These are phyloP conservation scores for Iodosphaeria phyllophila DNA, from an alignment of 2,329 filamentous ascomycete species.

Conservation along the genomic window DNA sequence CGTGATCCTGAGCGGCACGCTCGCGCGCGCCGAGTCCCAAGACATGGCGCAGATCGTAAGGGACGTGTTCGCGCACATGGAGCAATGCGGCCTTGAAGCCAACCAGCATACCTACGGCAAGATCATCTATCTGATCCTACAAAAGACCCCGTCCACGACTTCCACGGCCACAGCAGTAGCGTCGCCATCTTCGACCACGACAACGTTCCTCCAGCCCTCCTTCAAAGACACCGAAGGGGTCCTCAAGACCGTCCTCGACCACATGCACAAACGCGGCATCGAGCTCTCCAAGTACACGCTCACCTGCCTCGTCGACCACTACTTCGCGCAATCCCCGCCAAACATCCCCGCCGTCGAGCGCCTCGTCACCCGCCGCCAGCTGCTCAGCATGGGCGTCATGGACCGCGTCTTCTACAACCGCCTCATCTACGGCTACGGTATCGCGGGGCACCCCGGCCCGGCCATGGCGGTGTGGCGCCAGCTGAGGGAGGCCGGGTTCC, in stretches of 20 bases:
- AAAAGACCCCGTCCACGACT: too few species aligned
- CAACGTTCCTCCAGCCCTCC: too few species aligned
- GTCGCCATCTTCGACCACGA: too few species aligned
- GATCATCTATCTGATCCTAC: slow-evolving; percentile 47
- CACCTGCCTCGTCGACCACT: slow-evolving; percentile 53
- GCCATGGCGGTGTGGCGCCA: slow-evolving; percentile 30
- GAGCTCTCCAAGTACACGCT: slow-evolving; percentile 46
- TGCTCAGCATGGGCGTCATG: slow-evolving; percentile 12
- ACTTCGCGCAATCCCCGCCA: slow-evolving; percentile 38
- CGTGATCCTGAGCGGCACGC: slow-evolving; percentile 45
- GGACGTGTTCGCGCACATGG: slow-evolving; percentile 23
- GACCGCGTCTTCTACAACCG: slow-evolving; percentile 28
- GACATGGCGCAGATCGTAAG: slow-evolving; percentile 22
- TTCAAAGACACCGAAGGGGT: slow-evolving; percentile 28
- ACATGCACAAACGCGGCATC: slow-evolving; percentile 37
- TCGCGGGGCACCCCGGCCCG: slow-evolving; percentile 25
- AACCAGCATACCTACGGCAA: slow-evolving; percentile 49
- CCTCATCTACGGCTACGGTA: slow-evolving; percentile 44
- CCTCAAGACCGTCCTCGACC: slow-evolving; percentile 37
- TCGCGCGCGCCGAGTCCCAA: slow-evolving; percentile 20
- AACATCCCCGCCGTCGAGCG: slow-evolving; percentile 39
- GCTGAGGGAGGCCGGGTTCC: slow-evolving; percentile 19
- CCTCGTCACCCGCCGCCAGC: slow-evolving; percentile 32
- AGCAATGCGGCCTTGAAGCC: slow-evolving; percentile 33
- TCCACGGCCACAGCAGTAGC: too few species aligned